Evolutionary conservation across 495 filamentous ascomycete genomes (phyloP).

Genomic region (Neurospora sp.): DNA sequence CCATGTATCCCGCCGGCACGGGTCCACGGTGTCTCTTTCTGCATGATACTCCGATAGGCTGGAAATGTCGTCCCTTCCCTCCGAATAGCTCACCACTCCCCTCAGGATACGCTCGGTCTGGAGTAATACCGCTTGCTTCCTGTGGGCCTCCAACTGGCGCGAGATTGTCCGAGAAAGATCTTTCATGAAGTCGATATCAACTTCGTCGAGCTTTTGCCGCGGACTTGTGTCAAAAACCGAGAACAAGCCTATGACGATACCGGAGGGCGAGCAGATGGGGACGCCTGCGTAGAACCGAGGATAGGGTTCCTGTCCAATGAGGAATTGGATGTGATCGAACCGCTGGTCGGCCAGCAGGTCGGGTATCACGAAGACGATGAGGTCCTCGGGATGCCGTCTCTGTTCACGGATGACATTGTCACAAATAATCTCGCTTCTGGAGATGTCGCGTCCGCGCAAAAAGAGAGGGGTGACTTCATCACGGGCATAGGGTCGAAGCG

Average conservation of each 20-base stretch:
- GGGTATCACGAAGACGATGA: conserved; percentile 33
- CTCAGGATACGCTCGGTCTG: conserved; percentile 49
- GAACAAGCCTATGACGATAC: conserved; percentile 61
- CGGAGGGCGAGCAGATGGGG: conserved; percentile 54
- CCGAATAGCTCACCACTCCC: conserved; percentile 55
- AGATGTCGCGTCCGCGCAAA: conserved; percentile 33
- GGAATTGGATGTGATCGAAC: conserved; percentile 28
- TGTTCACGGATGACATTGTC: conserved; percentile 28
- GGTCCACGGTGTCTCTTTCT: conserved; percentile 5
- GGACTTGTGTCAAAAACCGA: conserved; percentile 54
- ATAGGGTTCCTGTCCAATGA: conserved; percentile 22
- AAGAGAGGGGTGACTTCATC: conserved; percentile 27
- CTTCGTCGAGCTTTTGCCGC: conserved; percentile 26
- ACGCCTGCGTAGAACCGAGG: conserved; percentile 55
- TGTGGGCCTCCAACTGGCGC: conserved; percentile 50
- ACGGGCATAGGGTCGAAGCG: conserved; percentile 29
- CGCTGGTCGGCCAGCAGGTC: conserved; percentile 41
- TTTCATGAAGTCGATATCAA: conserved; percentile 33
- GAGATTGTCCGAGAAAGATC: conserved; percentile 48
- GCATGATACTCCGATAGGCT: conserved; percentile 3
- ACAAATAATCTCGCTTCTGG: conserved; percentile 37
- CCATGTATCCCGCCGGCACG: neutral
- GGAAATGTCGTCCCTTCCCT: conserved; percentile 30
- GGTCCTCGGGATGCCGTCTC: conserved; percentile 18
- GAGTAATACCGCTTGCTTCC: conserved; percentile 46